Percentiles rank a stretch among this genome's conserved stretches.
Evolutionary conservation across 176 grass and related monocot species (phyloP).

Genomic region (Chrysopogon serrulatus): DNA sequence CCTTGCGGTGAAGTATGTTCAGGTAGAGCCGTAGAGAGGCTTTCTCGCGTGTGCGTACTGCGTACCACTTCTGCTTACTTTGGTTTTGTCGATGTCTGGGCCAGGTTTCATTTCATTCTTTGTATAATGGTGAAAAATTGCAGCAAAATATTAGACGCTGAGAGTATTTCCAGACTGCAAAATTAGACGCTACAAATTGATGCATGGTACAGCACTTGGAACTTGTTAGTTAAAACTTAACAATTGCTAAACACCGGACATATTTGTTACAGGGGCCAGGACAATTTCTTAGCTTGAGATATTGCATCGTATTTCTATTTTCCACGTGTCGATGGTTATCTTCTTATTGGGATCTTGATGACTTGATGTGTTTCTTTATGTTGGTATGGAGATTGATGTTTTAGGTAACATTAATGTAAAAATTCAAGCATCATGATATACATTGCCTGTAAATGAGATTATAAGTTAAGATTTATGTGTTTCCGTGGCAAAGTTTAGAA

Average conservation of each 20-base stretch:
- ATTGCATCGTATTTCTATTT: background rate
- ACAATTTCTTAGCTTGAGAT: background rate
- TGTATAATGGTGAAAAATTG: slow-evolving; percentile 3
- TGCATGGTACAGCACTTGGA: background rate
- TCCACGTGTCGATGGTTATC: background rate
- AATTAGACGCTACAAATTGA: background rate
- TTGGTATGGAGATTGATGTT: background rate
- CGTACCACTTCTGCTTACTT: background rate
- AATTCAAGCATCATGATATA: background rate
- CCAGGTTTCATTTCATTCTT: background rate
- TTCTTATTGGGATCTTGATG: background rate
- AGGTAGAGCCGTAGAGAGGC: slow-evolving; percentile 39
- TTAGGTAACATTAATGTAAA: background rate
- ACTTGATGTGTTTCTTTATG: background rate
- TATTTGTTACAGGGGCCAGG: background rate
- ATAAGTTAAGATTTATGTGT: background rate
- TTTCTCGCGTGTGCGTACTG: background rate
- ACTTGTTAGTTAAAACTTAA: background rate
- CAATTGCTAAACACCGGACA: background rate
- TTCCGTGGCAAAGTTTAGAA: background rate
- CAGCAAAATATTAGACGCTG: background rate
- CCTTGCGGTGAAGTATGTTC: slow-evolving; percentile 80
- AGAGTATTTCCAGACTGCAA: background rate
- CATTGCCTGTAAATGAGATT: background rate
- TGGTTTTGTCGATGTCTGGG: background rate